A percentile compares a stretch with the other conserved stretches of the same genome.
Evolutionary conservation across 257 asterid genomes (phyloP).

Genomic region (Solanum sitiens): DNA sequence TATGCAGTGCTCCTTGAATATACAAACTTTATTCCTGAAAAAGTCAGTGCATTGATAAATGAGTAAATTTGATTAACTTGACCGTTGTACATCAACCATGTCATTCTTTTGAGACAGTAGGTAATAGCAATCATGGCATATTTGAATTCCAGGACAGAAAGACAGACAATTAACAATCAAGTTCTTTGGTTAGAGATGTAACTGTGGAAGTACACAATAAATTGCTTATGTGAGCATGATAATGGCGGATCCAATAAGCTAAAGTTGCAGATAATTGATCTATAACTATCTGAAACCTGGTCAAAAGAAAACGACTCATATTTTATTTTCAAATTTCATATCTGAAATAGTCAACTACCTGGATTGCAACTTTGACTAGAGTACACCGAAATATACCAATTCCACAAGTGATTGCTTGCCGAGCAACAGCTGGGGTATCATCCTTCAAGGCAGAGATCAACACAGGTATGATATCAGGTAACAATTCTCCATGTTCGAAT

Average conservation of each 20-base stretch:
- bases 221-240: not conserved
- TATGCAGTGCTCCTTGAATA: not conserved
- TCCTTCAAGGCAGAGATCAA: slow-evolving; percentile 59
- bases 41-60: not conserved
- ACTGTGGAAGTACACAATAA: not conserved
- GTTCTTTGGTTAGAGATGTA: not conserved
- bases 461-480: slow-evolving; percentile 78
- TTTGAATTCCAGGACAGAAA: not conserved
- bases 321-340: not conserved
- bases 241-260: not conserved
- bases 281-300: not conserved
- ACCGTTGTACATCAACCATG: not conserved
- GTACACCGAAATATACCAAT: slow-evolving; percentile 62
- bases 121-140: not conserved
- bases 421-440: slow-evolving; percentile 85
- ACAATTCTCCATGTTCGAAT: slow-evolving; percentile 53
- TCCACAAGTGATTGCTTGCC: slow-evolving; percentile 81
- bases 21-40: not conserved
- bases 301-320: slow-evolving; percentile 3
- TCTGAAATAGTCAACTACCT: slow-evolving; percentile 34
- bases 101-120: not conserved
- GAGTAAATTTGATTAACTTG: not conserved
- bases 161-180: not conserved
- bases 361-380: slow-evolving; percentile 57
- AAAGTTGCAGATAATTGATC: not conserved